phyloP scores from a whole-genome alignment of 225 moss, liverwort and hornwort species.

The Sphagnum tenellum region DNA sequence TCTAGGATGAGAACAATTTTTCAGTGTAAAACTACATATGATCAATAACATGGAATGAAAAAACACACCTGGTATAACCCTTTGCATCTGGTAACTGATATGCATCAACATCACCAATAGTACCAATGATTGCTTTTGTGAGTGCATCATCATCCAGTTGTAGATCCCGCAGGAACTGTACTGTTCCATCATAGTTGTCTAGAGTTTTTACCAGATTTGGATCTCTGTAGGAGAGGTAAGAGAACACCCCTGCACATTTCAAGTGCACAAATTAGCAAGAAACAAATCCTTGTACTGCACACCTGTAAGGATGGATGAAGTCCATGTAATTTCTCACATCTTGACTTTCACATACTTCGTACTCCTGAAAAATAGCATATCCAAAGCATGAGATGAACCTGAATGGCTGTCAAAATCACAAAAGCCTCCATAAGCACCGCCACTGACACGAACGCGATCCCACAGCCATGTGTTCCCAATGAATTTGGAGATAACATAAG shows the following conservation, averaged over 20 bases:
- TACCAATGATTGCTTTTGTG: conserved; percentile 96
- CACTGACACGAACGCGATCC: conserved; percentile 99
- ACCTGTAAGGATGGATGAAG: too few relatives aligned
- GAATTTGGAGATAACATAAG: conserved; percentile 83
- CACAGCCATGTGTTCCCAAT: conserved; percentile 99
- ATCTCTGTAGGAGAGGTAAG: conserved; percentile 88
- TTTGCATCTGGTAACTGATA: conserved; percentile 99
- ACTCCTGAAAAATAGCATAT: not conserved
- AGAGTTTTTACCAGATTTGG: conserved; percentile 89
- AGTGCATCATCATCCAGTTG: conserved; percentile 86
- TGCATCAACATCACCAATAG: conserved; percentile 96
- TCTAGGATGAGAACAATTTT: too few relatives aligned
- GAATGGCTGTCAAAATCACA: conserved; percentile 96
- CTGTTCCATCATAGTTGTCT: conserved; percentile 94
- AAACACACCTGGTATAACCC: conserved; percentile 77
- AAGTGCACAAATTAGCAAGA: not conserved
- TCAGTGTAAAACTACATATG: too few relatives aligned
- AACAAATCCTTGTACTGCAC: not conserved
- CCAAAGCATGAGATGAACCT: conserved; percentile 28
- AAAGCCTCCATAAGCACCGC: conserved; percentile 99
- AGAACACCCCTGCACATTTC: conserved; percentile 62
- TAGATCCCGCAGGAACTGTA: conserved; percentile 66
- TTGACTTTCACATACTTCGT: too few relatives aligned
- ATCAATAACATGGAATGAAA: not conserved
- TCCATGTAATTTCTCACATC: too few relatives aligned